A percentile compares a stretch with the other conserved stretches of the same genome.
Evolutionary conservation across 306 rosid genomes (phyloP).

Genomic region (Hippophae tibetana): DNA sequence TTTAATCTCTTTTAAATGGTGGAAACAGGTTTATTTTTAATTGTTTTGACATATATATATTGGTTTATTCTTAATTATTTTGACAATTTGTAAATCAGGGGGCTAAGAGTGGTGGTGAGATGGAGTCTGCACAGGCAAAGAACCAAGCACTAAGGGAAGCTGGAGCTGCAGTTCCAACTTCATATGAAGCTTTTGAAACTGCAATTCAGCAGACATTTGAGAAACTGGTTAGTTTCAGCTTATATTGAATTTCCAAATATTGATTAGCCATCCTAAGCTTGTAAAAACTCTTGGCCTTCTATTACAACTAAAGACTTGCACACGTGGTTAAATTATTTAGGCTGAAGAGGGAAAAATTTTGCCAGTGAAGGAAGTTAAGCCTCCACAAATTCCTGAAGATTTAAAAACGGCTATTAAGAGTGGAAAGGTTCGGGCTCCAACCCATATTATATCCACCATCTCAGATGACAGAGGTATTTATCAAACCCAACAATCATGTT

Average conservation of each 20-base stretch:
- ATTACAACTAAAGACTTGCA: background rate
- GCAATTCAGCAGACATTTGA: slow-evolving; percentile 72
- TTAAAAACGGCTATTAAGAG: slow-evolving; percentile 76
- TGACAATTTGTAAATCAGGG: slow-evolving; percentile 47
- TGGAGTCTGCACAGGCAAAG: slow-evolving; percentile 98
- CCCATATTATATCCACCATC: slow-evolving; percentile 94
- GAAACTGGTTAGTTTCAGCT: slow-evolving; percentile 55
- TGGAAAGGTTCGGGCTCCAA: slow-evolving; percentile 98
- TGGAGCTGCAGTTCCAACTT: slow-evolving; percentile 95
- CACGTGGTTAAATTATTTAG: slow-evolving; percentile 29
- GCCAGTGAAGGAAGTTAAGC: slow-evolving; percentile 72
- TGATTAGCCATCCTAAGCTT: background rate
- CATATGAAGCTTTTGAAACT: slow-evolving; percentile 76
- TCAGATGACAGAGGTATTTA: slow-evolving; percentile 90
- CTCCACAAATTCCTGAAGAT: slow-evolving; percentile 97
- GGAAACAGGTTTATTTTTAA: background rate
- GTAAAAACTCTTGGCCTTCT: background rate
- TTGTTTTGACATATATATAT: too few relatives aligned
- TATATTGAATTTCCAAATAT: slow-evolving; percentile 17
- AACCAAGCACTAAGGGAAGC: slow-evolving; percentile 90
- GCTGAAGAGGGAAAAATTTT: slow-evolving; percentile 60
- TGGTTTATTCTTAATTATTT: slow-evolving; percentile 1
- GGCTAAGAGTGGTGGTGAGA: slow-evolving; percentile 96
- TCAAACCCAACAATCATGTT: slow-evolving; percentile 7
- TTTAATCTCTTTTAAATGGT: slow-evolving; percentile 12